phyloP scores from a whole-genome alignment of 2,329 filamentous ascomycete genomes.

The Aschersonia sp. region DNA sequence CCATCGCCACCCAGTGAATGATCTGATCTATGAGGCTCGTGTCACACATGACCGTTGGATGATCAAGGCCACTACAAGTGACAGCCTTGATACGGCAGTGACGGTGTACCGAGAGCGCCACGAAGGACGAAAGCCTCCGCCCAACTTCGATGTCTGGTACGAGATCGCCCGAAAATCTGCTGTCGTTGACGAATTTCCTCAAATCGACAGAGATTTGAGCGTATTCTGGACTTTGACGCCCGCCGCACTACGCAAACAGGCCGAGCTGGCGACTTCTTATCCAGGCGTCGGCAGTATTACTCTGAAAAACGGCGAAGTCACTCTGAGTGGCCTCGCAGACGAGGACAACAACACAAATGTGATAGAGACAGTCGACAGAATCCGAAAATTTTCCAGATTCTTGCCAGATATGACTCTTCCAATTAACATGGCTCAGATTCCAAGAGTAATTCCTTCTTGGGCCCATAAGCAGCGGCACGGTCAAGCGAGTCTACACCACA shows the following conservation, averaged over 20 bases:
- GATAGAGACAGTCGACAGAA: constrained; percentile 44
- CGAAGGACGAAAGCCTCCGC: constrained; percentile 57
- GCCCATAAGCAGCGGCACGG: constrained; percentile 29
- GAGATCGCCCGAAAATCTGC: constrained; percentile 58
- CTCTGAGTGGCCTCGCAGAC: constrained; percentile 19
- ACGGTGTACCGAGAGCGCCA: constrained; percentile 35
- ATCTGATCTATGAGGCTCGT: constrained; percentile 32
- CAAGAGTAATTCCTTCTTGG: constrained; percentile 36
- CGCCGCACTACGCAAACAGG: constrained; percentile 48
- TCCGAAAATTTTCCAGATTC: constrained; percentile 54
- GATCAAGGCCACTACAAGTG: constrained; percentile 29
- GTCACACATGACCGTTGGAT: constrained; percentile 35
- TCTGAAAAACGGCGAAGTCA: constrained; percentile 49
- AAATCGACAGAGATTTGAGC: constrained; percentile 58
- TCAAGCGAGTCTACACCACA: constrained; percentile 11
- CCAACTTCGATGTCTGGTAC: constrained; percentile 76
- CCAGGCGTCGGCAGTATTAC: constrained; percentile 33
- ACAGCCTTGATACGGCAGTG: constrained; percentile 29
- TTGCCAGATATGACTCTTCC: constrained; percentile 74
- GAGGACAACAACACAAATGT: constrained; percentile 20
- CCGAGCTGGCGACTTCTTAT: constrained; percentile 21
- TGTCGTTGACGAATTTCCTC: constrained; percentile 69
- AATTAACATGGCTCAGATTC: constrained; percentile 51
- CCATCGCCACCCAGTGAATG: constrained; percentile 30
- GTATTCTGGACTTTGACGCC: constrained; percentile 69